Evolutionary conservation across 2,329 filamentous ascomycete species (phyloP), one percentile per base, ranked within the genome.

Genomic region (Taxawa tesnikishii): DNA sequence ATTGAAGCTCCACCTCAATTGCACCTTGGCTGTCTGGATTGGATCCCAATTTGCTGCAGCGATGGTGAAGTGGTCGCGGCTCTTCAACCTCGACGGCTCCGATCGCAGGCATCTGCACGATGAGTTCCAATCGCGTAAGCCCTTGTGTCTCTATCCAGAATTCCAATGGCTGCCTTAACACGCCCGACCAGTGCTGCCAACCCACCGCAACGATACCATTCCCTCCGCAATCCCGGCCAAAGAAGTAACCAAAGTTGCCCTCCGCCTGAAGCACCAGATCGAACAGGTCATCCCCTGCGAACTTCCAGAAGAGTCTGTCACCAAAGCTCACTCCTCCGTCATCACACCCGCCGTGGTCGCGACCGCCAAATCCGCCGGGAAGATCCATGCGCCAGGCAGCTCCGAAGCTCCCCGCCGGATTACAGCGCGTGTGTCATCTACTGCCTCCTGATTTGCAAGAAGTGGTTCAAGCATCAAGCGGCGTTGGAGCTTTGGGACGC

Each of bases 241-340:
- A 38, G 79, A 90, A 47, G 87, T 94, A 39, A 94, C 88, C 39
- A 87, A 87, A 53, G 70, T 92, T 34, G 88, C 87, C 15, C 70
- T 98, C 11, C 83, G 85, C 36, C 67, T 98, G 42, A 92, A 88
- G 47, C 84, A 92, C 52, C 75, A 94, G 45, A 76, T 98, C 47
- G 85, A 94, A 57, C 73, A 85, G 53, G 79, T 85, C 34, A 73
- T 98, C 15, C 83, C 88, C 2, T 94, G 83, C 62, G 90, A 98
- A 56, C 68, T 98, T 24, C 79, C 90, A 36, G 75, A 83, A 50
- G 67, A 67, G 4, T 64, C 72, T 34, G 67, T 98, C 50, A 90
- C 81, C 4, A 69, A 68, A 31, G 75, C 88, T 3, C 85, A 96
- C 57, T 92, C 83, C 56, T 72, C 75, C 28, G 67, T 98, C 54